These are phyloP conservation scores for Heritiera littoralis DNA, from an alignment of 345 rosid genomes.

Conservation along the genomic window DNA sequence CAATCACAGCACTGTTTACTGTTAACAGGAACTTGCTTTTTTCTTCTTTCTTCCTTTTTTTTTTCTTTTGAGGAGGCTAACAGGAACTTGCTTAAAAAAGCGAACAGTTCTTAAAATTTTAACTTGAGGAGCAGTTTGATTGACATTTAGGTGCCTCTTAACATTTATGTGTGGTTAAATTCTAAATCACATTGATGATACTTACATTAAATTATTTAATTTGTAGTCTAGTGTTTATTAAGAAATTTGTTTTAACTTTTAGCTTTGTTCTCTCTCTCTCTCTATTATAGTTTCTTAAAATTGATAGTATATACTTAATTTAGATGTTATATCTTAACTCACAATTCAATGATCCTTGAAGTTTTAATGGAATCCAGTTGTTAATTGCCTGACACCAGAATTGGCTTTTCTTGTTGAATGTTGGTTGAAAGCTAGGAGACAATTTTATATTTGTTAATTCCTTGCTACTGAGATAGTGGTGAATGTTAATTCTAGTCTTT, in stretches of 20 bases:
- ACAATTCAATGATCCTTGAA: neutral
- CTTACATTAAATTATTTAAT: neutral
- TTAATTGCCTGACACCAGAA: neutral
- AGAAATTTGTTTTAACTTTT: neutral
- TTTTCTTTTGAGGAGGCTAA: neutral
- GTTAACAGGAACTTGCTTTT: neutral
- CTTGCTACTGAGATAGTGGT: neutral
- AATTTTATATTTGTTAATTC: no score
- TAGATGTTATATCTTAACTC: neutral
- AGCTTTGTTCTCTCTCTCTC: neutral
- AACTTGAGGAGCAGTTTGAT: neutral
- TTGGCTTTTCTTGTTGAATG: constrained; percentile 2
- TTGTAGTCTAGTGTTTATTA: constrained; percentile 7
- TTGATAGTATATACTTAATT: neutral
- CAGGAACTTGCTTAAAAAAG: neutral
- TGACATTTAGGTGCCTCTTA: neutral
- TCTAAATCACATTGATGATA: neutral
- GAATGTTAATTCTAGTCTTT: neutral
- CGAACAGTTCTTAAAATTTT: neutral
- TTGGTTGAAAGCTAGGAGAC: neutral
- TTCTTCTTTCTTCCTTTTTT: neutral
- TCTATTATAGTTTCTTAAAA: neutral
- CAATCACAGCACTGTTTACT: neutral
- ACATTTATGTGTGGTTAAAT: neutral
- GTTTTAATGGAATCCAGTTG: constrained; percentile 6